phyloP scores from a whole-genome alignment of 208 protist species.

The Lotmaria passim region DNA sequence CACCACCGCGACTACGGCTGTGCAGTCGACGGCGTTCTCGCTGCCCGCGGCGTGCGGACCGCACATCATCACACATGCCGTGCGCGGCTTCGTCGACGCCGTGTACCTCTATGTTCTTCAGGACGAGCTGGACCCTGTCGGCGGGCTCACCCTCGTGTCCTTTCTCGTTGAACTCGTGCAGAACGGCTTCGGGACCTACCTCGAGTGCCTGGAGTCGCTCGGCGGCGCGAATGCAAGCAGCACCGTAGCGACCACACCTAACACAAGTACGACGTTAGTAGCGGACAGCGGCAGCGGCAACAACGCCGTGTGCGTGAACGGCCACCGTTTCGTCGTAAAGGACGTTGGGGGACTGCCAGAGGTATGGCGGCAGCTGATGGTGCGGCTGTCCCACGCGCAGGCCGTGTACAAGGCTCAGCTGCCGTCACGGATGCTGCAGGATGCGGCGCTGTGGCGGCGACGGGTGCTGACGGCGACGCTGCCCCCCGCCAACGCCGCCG shows the following conservation, averaged over 20 bases:
- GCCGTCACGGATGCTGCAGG: slow-evolving; percentile 22
- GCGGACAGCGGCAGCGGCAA: slow-evolving; percentile 6
- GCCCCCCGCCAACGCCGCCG: neutral
- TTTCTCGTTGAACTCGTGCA: slow-evolving; percentile 41
- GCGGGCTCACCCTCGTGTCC: slow-evolving; percentile 29
- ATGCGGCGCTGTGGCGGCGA: slow-evolving; percentile 24
- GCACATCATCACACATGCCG: slow-evolving; percentile 42
- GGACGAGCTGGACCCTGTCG: slow-evolving; percentile 27
- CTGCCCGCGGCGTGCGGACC: slow-evolving; percentile 36
- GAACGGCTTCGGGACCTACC: slow-evolving; percentile 37
- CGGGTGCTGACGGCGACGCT: slow-evolving; percentile 7
- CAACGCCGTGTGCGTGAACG: slow-evolving; percentile 1
- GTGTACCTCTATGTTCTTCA: slow-evolving; percentile 34
- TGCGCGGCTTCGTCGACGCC: slow-evolving; percentile 34
- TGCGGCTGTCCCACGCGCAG: slow-evolving; percentile 21
- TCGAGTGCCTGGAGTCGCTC: slow-evolving; percentile 30
- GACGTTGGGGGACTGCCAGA: slow-evolving; percentile 24
- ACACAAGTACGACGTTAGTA: neutral
- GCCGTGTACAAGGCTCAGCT: slow-evolving; percentile 30
- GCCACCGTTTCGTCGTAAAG: slow-evolving; percentile 23
- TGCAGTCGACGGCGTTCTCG: neutral
- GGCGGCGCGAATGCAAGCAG: neutral
- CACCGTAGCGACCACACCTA: neutral
- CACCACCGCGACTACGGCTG: neutral
- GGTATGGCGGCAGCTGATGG: slow-evolving; percentile 35